Percentiles rank a stretch among this genome's conserved stretches.
phyloP scores from a whole-genome alignment of 306 rosid species.

The Hippophae gyantsensis region DNA sequence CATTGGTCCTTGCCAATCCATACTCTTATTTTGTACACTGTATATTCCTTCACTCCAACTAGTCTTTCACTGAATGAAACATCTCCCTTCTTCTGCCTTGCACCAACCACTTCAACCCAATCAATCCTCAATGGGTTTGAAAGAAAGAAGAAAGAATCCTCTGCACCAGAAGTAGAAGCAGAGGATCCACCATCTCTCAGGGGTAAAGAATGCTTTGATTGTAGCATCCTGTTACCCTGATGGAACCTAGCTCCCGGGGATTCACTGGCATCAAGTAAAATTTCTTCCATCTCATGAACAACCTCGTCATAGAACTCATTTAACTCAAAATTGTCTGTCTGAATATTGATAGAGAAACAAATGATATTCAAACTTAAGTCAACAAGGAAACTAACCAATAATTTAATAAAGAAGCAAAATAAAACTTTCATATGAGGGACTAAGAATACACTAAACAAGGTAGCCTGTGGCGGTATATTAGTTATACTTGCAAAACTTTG shows the following conservation, averaged over 20 bases:
- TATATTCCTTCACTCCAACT: conserved; percentile 91
- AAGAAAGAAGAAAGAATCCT: conserved; percentile 37
- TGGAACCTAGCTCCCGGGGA: conserved; percentile 55
- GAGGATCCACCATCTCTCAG: conserved; percentile 81
- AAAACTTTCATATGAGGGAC: too few relatives aligned
- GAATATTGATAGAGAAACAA: conserved; percentile 27
- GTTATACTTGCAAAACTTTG: too few relatives aligned
- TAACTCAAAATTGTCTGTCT: conserved; percentile 53
- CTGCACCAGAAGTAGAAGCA: conserved; percentile 74
- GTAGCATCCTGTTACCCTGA: conserved; percentile 37
- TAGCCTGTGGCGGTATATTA: too few relatives aligned
- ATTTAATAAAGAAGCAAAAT: neutral
- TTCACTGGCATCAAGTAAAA: conserved; percentile 70
- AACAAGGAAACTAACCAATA: neutral
- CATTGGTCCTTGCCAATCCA: conserved; percentile 72
- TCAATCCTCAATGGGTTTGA: conserved; percentile 52
- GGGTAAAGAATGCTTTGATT: conserved; percentile 44
- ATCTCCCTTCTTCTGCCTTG: conserved; percentile 90
- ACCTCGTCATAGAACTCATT: conserved; percentile 73
- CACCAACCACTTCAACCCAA: conserved; percentile 91
- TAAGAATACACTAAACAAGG: too few relatives aligned
- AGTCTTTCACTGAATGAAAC: conserved; percentile 92
- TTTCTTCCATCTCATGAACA: conserved; percentile 96
- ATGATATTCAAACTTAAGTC: neutral
- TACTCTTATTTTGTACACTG: conserved; percentile 74